Percentiles rank a stretch among this genome's conserved stretches.
Conservation (phyloP, 768 basidiomycete genomes). For the Leccinum arenicola region DNA sequence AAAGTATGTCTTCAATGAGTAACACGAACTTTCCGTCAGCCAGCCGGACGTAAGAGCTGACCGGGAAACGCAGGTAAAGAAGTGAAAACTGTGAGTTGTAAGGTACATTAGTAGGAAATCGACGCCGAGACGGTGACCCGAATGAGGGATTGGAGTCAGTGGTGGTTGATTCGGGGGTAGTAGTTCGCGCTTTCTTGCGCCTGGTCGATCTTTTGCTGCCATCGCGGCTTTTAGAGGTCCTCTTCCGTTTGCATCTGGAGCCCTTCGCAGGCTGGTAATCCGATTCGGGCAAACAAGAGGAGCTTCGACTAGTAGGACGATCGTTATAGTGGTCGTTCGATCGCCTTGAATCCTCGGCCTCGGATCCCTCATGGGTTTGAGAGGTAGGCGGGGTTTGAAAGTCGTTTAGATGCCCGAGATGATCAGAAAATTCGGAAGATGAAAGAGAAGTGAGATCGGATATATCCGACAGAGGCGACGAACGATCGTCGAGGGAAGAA, state of each 20-base stretch:
- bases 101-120: conserved; percentile 48
- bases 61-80: conserved; percentile 70
- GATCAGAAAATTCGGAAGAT: conserved; percentile 18
- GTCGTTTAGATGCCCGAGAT: conserved; percentile 1
- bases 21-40: conserved; percentile 38
- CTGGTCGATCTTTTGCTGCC: conserved; percentile 6
- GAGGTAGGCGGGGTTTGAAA: conserved; percentile 21
- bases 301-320: not conserved
- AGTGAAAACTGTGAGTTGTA: conserved; percentile 51
- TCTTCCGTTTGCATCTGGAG: conserved; percentile 20
- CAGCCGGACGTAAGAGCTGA: conserved; percentile 51
- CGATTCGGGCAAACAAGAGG: conserved; percentile 1
- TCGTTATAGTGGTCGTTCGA: not conserved
- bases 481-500: conserved; percentile 11
- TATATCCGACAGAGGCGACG: conserved; percentile 26
- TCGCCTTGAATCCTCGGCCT: not conserved
- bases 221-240: conserved; percentile 5
- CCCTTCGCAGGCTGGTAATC: conserved; percentile 20
- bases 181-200: conserved; percentile 11
- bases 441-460: conserved; percentile 32
- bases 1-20: conserved; percentile 1
- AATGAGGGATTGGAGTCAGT: conserved; percentile 1
- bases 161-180: not conserved
- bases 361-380: conserved; percentile 3
- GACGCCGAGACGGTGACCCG: conserved; percentile 34